phyloP scores from a whole-genome alignment of 1,284 basidiomycete species.

The Ceratobasidium theobromae region DNA sequence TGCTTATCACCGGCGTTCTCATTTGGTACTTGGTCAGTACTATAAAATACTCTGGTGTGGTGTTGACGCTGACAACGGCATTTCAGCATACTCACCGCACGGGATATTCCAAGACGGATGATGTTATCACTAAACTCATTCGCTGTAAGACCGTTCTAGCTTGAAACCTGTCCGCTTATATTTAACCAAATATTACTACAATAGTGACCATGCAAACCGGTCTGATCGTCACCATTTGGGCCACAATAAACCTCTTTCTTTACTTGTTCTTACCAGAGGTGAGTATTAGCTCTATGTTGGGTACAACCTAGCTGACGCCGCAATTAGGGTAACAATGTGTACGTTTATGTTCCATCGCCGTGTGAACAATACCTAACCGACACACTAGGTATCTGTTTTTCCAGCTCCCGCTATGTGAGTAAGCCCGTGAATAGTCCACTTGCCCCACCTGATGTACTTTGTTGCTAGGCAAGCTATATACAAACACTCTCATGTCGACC shows the following conservation, averaged over 20 bases:
- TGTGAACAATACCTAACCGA: not conserved
- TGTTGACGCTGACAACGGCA: not conserved
- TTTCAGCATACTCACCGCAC: slow-evolving; percentile 48
- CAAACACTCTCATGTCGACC: slow-evolving; percentile 26
- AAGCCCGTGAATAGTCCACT: not conserved
- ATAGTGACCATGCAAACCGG: slow-evolving; percentile 49
- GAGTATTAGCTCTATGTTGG: too few relatives aligned
- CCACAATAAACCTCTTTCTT: slow-evolving; percentile 44
- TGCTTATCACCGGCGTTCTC: too few relatives aligned
- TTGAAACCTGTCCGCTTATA: not conserved
- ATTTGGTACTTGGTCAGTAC: slow-evolving; percentile 45
- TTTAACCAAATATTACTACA: not conserved
- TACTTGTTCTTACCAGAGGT: too few relatives aligned
- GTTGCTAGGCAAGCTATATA: slow-evolving; percentile 30
- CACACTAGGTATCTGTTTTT: slow-evolving; percentile 14
- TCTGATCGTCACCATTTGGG: slow-evolving; percentile 43
- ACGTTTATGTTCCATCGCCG: not conserved
- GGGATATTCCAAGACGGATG: slow-evolving; percentile 44
- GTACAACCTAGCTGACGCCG: too few relatives aligned
- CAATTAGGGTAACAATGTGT: slow-evolving; percentile 14
- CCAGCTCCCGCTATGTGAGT: slow-evolving; percentile 23
- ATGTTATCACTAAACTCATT: slow-evolving; percentile 48
- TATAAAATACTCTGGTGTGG: not conserved
- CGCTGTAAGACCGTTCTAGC: slow-evolving; percentile 50
- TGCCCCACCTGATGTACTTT: not conserved